Percentiles rank a stretch among this genome's conserved stretches.
Conservation (phyloP, 768 basidiomycete genomes). For the Mycena capillaripes region DNA sequence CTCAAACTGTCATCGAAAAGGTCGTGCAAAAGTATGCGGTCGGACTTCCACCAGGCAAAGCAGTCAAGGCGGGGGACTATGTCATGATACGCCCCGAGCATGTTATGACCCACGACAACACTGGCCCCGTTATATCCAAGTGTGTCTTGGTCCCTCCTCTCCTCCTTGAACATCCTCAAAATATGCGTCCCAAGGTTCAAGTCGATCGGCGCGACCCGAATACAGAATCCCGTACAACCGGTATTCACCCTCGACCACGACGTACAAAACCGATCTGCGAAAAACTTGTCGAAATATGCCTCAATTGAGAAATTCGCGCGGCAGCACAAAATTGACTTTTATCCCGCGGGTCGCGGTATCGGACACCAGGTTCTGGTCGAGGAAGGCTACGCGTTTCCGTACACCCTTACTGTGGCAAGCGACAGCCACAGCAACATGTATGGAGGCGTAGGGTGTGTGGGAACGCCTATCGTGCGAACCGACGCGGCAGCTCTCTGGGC, state of each 20-base stretch:
- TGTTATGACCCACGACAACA: conserved; percentile 99
- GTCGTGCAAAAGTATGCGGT: conserved; percentile 98
- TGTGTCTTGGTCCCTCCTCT: conserved; percentile 55
- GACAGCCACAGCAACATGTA: conserved; percentile 99
- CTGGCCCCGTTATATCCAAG: conserved; percentile 98
- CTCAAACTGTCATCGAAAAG: conserved; percentile 97
- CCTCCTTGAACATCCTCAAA: not conserved
- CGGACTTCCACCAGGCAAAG: conserved; percentile 83
- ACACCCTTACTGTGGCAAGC: conserved; percentile 95
- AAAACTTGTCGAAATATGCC: conserved; percentile 94
- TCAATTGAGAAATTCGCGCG: conserved; percentile 93
- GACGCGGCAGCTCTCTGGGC: conserved; percentile 98
- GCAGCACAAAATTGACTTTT: conserved; percentile 90
- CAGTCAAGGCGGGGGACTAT: conserved; percentile 96
- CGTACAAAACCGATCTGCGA: conserved; percentile 93
- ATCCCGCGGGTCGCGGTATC: conserved; percentile 97
- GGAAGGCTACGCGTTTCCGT: conserved; percentile 98
- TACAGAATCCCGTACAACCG: conserved; percentile 85
- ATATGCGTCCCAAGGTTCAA: conserved; percentile 75
- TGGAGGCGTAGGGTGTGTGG: conserved; percentile 96
- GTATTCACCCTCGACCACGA: conserved; percentile 99
- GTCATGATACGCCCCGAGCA: conserved; percentile 99
- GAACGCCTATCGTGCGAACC: conserved; percentile 97
- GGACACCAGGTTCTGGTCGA: conserved; percentile 98
- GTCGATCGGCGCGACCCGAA: conserved; percentile 90